A percentile compares a stretch with the other conserved stretches of the same genome.
Conservation (phyloP, 305 asterid genomes). For the Fraxinus ornus region DNA sequence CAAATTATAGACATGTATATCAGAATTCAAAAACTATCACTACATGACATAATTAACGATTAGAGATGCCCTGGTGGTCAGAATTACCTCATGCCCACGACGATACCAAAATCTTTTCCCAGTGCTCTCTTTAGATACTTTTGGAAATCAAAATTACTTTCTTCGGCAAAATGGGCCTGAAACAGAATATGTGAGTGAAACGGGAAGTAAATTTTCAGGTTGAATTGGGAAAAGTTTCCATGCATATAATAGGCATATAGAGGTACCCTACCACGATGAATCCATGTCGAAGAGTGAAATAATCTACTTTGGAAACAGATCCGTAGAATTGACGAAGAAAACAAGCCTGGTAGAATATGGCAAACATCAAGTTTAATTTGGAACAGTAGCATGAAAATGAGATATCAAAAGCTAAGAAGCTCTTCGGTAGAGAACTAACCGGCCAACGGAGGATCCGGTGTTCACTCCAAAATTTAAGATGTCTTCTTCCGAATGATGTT, state of each 20-base stretch:
- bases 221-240: not conserved
- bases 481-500: slow-evolving; percentile 72
- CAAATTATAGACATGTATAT: slow-evolving; percentile 5
- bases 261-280: slow-evolving; percentile 51
- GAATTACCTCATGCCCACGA: slow-evolving; percentile 67
- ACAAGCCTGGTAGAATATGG: slow-evolving; percentile 42
- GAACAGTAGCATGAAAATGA: not conserved
- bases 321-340: slow-evolving; percentile 66
- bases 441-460: slow-evolving; percentile 52
- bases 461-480: slow-evolving; percentile 65
- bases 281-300: slow-evolving; percentile 72
- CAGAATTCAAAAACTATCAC: not conserved
- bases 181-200: slow-evolving; percentile 4
- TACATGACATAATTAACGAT: not conserved
- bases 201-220: not conserved
- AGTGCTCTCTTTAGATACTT: slow-evolving; percentile 58
- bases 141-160: slow-evolving; percentile 56
- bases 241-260: not conserved
- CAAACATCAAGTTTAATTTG: slow-evolving; percentile 5
- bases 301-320: slow-evolving; percentile 65
- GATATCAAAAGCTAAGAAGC: not conserved
- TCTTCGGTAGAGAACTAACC: slow-evolving; percentile 31
- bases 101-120: slow-evolving; percentile 64
- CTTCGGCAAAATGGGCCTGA: slow-evolving; percentile 70
- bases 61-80: not conserved